Evolutionary conservation across 805 yeast genomes (phyloP), one percentile per base, ranked within the genome.

Genomic region (Myxozyma vanderwaltii): DNA sequence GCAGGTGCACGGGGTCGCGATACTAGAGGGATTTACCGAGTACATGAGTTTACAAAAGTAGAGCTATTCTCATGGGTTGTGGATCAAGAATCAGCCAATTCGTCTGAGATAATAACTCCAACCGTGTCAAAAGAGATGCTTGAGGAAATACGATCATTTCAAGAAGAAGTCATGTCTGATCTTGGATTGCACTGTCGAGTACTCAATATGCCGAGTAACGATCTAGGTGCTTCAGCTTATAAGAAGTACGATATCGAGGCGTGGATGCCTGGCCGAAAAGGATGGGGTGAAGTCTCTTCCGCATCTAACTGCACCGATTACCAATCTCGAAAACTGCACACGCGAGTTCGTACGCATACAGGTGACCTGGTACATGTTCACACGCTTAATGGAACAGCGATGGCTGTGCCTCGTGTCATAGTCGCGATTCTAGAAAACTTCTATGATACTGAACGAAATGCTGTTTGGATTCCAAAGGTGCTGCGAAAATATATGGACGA

Each of bases 1-100:
- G 99, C 99, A 0, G 99, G 98, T 1, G 94, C 98, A 1, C 81
- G 96, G 56, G 99, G 99, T 1, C 83, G 82, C 64, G 97, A 90
- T 65, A 90, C 97, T 0, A 84, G 86, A 67, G 99, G 99, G 0
- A 76, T 94, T 0, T 94, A 94, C 67, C 77, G 99, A 44, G 97
- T 94, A 24, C 99, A 94, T 71, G 99, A 94, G 74, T 94, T 94
- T 72, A 89, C 96, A 10, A 94, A 94, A 72, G 96, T 94, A 1
- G 99, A 94, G 71, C 74, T 94, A 54, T 94, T 92, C 68, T 59
- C 67, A 12, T 86, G 94, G 96, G 73, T 81, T 2, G 56, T 61
- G 17, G 68, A 69, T 0, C 27, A 15, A 17, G 19, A 13, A 15
- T 38, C 39, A 12, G 0, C 60, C 55, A 0, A 60, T 58, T 36